Conservation (phyloP, 2,329 filamentous ascomycete genomes). For the Aspergillus transmontanensis region DNA sequence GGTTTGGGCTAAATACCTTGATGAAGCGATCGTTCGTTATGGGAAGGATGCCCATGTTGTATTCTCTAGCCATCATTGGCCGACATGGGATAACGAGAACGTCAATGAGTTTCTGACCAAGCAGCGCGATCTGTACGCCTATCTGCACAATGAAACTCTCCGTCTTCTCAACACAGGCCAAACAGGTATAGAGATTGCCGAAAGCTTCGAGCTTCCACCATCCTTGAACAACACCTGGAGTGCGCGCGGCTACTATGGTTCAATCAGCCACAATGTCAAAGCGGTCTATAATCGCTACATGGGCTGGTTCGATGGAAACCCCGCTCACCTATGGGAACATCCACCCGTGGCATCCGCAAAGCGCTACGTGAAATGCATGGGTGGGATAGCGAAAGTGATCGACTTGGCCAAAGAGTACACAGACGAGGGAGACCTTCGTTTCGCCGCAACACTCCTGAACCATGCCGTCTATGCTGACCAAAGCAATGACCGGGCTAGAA, state of each 20-base stretch:
- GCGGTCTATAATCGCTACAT: constrained; percentile 40
- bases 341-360: constrained; percentile 36
- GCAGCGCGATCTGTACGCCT: constrained; percentile 46
- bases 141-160: constrained; percentile 45
- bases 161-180: constrained; percentile 40
- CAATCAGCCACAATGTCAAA: constrained; percentile 44
- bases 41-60: constrained; percentile 33
- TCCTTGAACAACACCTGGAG: constrained; percentile 31
- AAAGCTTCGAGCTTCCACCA: constrained; percentile 35
- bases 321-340: constrained; percentile 41
- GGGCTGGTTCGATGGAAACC: constrained; percentile 38
- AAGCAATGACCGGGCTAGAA: constrained; percentile 17
- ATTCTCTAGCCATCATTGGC: constrained; percentile 45
- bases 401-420: not conserved
- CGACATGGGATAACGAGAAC: constrained; percentile 38
- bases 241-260: constrained; percentile 41
- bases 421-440: constrained; percentile 36
- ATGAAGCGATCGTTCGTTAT: constrained; percentile 38
- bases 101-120: constrained; percentile 31
- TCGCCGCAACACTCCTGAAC: constrained; percentile 41
- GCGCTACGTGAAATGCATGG: constrained; percentile 27
- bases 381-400: constrained; percentile 26
- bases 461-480: constrained; percentile 38
- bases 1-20: constrained; percentile 41
- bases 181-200: constrained; percentile 43